A percentile compares a stretch with the other conserved stretches of the same genome.
These are phyloP conservation scores for Trifolium fragiferum DNA, from an alignment of 306 rosid species.

Conservation along the genomic window DNA sequence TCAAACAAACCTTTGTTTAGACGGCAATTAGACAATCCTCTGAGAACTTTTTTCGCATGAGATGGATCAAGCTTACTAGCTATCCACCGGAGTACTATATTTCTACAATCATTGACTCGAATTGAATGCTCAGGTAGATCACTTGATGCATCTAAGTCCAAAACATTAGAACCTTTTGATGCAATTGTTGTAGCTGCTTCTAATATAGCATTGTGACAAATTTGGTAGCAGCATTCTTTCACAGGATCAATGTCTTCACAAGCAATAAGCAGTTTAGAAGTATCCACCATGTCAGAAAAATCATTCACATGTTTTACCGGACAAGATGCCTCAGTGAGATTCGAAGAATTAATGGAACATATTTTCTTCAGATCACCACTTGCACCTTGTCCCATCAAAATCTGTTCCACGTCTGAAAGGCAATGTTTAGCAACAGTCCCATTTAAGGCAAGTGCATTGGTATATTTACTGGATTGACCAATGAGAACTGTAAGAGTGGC, in stretches of 20 bases:
- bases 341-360: constrained; percentile 71
- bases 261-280: constrained; percentile 78
- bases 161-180: constrained; percentile 65
- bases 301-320: constrained; percentile 70
- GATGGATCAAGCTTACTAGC: constrained; percentile 83
- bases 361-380: constrained; percentile 58
- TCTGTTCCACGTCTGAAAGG: constrained; percentile 85
- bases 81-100: constrained; percentile 83
- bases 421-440: constrained; percentile 69
- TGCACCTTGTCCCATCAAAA: constrained; percentile 88
- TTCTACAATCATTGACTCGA: constrained; percentile 71
- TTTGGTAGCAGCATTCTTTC: constrained; percentile 81
- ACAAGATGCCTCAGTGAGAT: constrained; percentile 84
- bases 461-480: constrained; percentile 83
- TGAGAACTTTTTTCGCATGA: constrained; percentile 78
- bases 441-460: constrained; percentile 72
- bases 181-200: constrained; percentile 89
- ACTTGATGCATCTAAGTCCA: constrained; percentile 56
- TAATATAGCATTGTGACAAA: constrained; percentile 83
- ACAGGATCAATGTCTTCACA: constrained; percentile 87
- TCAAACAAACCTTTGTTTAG: constrained; percentile 66
- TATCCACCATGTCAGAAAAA: constrained; percentile 70
- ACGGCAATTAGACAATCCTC: constrained; percentile 90
- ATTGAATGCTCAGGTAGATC: constrained; percentile 61
- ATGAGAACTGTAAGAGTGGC: constrained; percentile 90